Conservation (phyloP, 768 basidiomycete species). For the Kwoniella sp. region DNA sequence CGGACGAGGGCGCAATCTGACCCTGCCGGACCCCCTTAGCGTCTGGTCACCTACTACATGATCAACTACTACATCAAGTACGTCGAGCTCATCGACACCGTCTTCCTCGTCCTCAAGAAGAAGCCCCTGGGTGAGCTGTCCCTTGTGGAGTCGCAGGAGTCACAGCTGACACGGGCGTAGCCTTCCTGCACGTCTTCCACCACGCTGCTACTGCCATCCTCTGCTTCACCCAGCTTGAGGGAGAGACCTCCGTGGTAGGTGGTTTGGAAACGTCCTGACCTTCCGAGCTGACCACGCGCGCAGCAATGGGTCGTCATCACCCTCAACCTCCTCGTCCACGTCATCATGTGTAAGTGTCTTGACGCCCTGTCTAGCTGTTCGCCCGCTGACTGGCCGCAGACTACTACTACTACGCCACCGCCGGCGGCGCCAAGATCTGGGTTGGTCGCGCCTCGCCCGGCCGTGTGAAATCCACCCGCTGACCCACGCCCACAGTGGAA, state of each 20-base stretch:
- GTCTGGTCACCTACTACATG: slow-evolving; percentile 94
- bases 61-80: slow-evolving; percentile 99
- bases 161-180: no score
- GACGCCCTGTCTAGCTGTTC: neutral
- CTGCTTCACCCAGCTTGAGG: slow-evolving; percentile 90
- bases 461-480: neutral
- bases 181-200: slow-evolving; percentile 98
- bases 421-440: slow-evolving; percentile 95
- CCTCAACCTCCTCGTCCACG: slow-evolving; percentile 87
- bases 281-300: neutral
- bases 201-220: slow-evolving; percentile 95
- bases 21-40: slow-evolving; percentile 53
- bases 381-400: slow-evolving; percentile 55
- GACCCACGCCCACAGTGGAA: slow-evolving; percentile 70
- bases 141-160: no score
- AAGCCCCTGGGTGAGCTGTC: slow-evolving; percentile 84
- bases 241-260: slow-evolving; percentile 84
- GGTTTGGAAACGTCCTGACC: neutral
- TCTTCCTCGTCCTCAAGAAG: slow-evolving; percentile 97
- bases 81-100: slow-evolving; percentile 89
- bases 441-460: slow-evolving; percentile 51
- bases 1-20: neutral
- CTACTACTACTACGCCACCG: slow-evolving; percentile 98
- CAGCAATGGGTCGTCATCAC: slow-evolving; percentile 95
- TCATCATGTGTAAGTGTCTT: slow-evolving; percentile 81